Evolutionary conservation across 2,329 filamentous ascomycete species (phyloP), one percentile per base, ranked within the genome.

Genomic region (Alternaria triticina): DNA sequence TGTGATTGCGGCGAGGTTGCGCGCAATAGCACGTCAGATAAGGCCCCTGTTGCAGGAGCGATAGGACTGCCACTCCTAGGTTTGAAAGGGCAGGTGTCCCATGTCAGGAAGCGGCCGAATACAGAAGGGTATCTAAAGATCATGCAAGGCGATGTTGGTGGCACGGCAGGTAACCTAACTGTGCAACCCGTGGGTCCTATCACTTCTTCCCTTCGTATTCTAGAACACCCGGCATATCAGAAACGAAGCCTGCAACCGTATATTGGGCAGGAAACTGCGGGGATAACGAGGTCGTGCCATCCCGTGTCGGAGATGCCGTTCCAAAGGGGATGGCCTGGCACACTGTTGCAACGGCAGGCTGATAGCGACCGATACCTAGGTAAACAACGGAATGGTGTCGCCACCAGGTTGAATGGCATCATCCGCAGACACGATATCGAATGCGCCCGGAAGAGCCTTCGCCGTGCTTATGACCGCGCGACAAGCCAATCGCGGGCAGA

Each of bases 81-180:
- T 61, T 45, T 46, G 50, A 64, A 66, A 56, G 25, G 64, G 61
- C 57, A 66, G 64, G 64, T 66, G 54, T 46, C 28, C 45, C 30
- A 51, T 51, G 15, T 30, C 12, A 36, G 28, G 20, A 51, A 36
- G 49, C 49, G 28, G 20, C 49, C 20, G 49, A 30, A 51, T 36
- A 23, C 28, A 36, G 33, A n/a, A 33, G 12, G 27, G 28, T 36
- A 23, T 51, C 49, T 30, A 51, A 36, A 15, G 49, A 28, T 28
- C 49, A 36, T 51, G 49, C 49, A 15, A 30, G n/a, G 33, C 28
- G 12, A 11, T 23, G 49, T 51, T 51, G 28, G 49, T 51, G 49
- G 49, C 28, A 30, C 49, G 17, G 33, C 13, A 51, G 28, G 20
- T 15, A 33, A 51, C 17, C 17, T 51, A 30, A 8, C 30, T 36